Evolutionary conservation across 2,329 filamentous ascomycete genomes (phyloP), one percentile per base, ranked within the genome.

Genomic region (Talaromyces sp.): DNA sequence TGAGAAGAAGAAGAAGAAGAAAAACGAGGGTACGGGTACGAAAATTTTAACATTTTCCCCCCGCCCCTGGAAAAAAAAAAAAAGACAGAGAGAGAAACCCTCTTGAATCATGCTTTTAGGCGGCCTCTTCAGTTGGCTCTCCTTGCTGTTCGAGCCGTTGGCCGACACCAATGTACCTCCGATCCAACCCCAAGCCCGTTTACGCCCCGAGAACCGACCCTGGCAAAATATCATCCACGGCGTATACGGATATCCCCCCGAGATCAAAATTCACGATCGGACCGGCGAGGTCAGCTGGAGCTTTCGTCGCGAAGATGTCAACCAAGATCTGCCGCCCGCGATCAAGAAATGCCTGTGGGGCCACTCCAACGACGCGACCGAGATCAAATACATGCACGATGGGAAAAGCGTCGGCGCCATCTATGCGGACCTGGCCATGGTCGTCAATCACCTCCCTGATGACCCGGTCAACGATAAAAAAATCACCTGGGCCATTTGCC

Each of bases 381-480:
- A 65, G 8, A 52, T 65, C 30, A 65, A 64, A 36, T 65, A 56
- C 57, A 60, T 65, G 50, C 54, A 55, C 17, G 59, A 55, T 7
- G 63, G 63, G 1, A 57, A 47, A n/a, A 57, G 51, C 7, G 47
- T 65, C 5, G 63, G 55, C 5, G 62, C 60, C 19, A 49, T 65
- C 35, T 65, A 65, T 42, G 59, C 58, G n/a, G 47, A 57, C 14
- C 47, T 64, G n/a, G 47, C 51, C 30, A 11, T 65, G 8, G 54
- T 64, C 42, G 50, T 65, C 49, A 65, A 65, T 43, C 60, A 65
- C 29, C 62, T 57, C 1, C 63, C 63, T 14, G 54, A 65, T 14
- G 36, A 59, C 13, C 60, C 62, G 1, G 52, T 37, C 11, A 61
- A 50, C 11, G 63, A 65, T 47, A 65, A 65, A 22, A 33, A 49